Percentiles rank a stretch among this genome's conserved stretches.
These are phyloP conservation scores for Xylaria polymorpha DNA, from an alignment of 2,329 filamentous ascomycete genomes.

Conservation along the genomic window DNA sequence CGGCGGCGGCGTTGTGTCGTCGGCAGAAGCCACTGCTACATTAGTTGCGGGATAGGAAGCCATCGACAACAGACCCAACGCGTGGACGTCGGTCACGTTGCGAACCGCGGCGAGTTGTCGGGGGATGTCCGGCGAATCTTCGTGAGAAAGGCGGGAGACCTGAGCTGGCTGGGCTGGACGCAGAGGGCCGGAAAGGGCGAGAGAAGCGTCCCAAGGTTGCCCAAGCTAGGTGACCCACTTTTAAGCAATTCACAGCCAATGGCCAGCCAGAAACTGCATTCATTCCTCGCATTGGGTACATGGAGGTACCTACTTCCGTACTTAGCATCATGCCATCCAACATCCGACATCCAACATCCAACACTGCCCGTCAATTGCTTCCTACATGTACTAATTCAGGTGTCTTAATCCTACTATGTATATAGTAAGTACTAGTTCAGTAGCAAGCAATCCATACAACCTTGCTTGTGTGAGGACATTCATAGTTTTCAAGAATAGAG, in stretches of 20 bases:
- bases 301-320: no score
- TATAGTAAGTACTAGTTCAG: no score
- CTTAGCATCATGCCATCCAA: no score
- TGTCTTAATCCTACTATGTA: no score
- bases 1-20: slow-evolving; percentile 21
- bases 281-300: no score
- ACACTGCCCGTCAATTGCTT: no score
- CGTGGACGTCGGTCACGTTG: slow-evolving; percentile 31
- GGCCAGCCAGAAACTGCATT: not conserved
- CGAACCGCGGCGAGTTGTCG: slow-evolving; percentile 47
- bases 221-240: slow-evolving; percentile 1
- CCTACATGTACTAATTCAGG: no score
- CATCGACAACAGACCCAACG: slow-evolving; percentile 37
- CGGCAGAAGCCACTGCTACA: slow-evolving; percentile 30
- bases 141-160: slow-evolving; percentile 44
- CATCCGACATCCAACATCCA: no score
- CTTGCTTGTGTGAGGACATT: no score
- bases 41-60: slow-evolving; percentile 46
- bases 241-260: not conserved
- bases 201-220: slow-evolving; percentile 1
- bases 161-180: no score
- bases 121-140: slow-evolving; percentile 50
- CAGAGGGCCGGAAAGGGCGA: not conserved
- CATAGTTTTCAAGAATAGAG: no score
- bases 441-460: no score